Conservation (phyloP, 2,329 filamentous ascomycete genomes). For the Colletotrichum musicola region DNA sequence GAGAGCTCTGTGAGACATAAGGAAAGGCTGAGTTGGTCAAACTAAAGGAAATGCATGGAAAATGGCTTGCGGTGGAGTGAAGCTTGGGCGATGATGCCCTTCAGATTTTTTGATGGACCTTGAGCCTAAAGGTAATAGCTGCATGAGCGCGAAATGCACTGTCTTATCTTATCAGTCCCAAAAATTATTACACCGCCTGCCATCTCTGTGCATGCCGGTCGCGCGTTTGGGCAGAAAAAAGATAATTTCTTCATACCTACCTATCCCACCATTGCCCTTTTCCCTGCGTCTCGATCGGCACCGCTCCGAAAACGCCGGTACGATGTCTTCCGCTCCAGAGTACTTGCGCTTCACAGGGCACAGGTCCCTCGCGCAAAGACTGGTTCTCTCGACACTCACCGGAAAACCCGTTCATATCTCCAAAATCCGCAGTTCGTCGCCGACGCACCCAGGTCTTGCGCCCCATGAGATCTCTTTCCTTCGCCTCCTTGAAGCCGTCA, state of each 20-base stretch:
- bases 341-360: slow-evolving; percentile 86
- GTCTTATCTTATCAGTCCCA: slow-evolving; percentile 38
- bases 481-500: slow-evolving; percentile 92
- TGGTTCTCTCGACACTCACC: slow-evolving; percentile 91
- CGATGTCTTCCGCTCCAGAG: slow-evolving; percentile 61
- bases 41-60: slow-evolving; percentile 1
- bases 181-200: slow-evolving; percentile 48
- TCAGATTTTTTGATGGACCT: slow-evolving; percentile 39
- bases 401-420: slow-evolving; percentile 92
- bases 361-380: slow-evolving; percentile 83
- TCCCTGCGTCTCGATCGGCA: slow-evolving; percentile 7
- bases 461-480: slow-evolving; percentile 96
- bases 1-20: slow-evolving; percentile 44
- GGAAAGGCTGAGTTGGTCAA: slow-evolving; percentile 23
- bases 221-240: slow-evolving; percentile 50
- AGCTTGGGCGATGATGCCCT: slow-evolving; percentile 4
- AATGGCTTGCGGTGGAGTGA: slow-evolving; percentile 13
- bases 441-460: slow-evolving; percentile 88
- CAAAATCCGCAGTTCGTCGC: slow-evolving; percentile 89
- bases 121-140: slow-evolving; percentile 3
- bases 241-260: slow-evolving; percentile 49
- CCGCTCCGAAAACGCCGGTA: slow-evolving; percentile 34
- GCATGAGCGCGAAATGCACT: slow-evolving; percentile 3
- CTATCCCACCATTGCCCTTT: slow-evolving; percentile 27
- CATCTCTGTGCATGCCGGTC: background rate